Conservation (phyloP, 257 asterid species). For the Euphrasia confusa region DNA sequence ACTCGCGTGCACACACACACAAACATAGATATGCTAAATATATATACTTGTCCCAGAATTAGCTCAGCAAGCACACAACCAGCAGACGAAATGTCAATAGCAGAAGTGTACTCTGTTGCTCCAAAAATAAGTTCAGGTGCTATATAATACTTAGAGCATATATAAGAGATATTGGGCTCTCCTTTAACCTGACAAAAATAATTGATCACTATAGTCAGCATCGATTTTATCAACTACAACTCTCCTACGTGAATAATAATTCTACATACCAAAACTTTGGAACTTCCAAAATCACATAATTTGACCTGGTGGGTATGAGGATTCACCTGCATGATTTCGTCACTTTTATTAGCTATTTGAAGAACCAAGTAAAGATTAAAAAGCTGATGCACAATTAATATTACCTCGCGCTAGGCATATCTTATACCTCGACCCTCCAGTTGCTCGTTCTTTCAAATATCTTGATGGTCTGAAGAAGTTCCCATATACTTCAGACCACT, state of each 20-base stretch:
- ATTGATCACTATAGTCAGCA: slow-evolving; percentile 18
- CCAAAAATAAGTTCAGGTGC: too few species aligned
- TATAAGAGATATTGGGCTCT: too few species aligned
- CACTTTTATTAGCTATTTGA: slow-evolving; percentile 11
- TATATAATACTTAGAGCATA: too few species aligned
- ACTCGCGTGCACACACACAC: neutral
- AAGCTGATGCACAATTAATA: slow-evolving; percentile 1
- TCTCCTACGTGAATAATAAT: slow-evolving; percentile 13
- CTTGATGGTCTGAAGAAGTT: too few species aligned
- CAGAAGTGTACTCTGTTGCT: too few species aligned
- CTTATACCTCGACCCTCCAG: slow-evolving; percentile 2
- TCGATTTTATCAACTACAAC: slow-evolving; percentile 8
- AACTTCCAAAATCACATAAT: slow-evolving; percentile 83
- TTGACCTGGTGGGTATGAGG: slow-evolving; percentile 83
- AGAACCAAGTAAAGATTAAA: neutral
- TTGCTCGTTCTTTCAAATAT: too few species aligned
- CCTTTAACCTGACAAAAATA: slow-evolving; percentile 51
- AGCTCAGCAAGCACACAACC: slow-evolving; percentile 86
- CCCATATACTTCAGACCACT: too few species aligned
- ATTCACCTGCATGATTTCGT: slow-evolving; percentile 52
- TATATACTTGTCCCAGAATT: slow-evolving; percentile 74
- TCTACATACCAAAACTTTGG: slow-evolving; percentile 73
- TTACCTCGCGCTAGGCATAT: slow-evolving; percentile 17
- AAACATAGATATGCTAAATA: neutral
- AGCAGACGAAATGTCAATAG: slow-evolving; percentile 79